Conservation (phyloP, 768 basidiomycete genomes). For the Gymnopilus dilepis region DNA sequence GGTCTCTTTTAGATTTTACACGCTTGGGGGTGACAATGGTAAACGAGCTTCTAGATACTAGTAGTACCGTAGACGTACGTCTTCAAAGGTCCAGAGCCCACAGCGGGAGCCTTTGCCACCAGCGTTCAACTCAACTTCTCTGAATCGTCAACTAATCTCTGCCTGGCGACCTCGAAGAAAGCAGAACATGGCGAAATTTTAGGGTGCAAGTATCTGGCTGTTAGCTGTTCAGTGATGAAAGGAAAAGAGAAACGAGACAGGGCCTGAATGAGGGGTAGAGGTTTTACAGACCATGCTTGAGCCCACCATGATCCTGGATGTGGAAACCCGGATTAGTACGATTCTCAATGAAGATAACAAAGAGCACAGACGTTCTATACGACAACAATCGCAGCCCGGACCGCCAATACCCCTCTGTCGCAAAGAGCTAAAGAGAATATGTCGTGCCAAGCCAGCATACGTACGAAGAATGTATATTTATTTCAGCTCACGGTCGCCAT, state of each 20-base stretch:
- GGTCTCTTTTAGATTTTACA: too few relatives aligned
- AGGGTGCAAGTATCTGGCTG: too few relatives aligned
- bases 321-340: background rate
- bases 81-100: too few relatives aligned
- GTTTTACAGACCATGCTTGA: conserved; percentile 50
- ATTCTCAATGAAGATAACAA: background rate
- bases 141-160: too few relatives aligned
- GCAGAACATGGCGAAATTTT: too few relatives aligned
- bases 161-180: too few relatives aligned
- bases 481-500: conserved; percentile 44
- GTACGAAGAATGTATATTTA: background rate
- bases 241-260: too few relatives aligned
- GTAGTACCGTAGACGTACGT: too few relatives aligned
- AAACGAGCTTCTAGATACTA: too few relatives aligned
- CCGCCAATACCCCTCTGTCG: conserved; percentile 36
- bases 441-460: background rate
- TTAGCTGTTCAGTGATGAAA: conserved; percentile 16
- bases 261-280: background rate
- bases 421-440: conserved; percentile 52
- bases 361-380: conserved; percentile 33
- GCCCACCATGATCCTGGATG: conserved; percentile 51
- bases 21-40: too few relatives aligned
- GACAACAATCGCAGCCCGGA: conserved; percentile 39
- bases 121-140: too few relatives aligned
- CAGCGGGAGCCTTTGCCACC: too few relatives aligned